Base-by-base conservation (phyloP, 148 eudicot species). In the Dianthus caryophyllus region DNA sequence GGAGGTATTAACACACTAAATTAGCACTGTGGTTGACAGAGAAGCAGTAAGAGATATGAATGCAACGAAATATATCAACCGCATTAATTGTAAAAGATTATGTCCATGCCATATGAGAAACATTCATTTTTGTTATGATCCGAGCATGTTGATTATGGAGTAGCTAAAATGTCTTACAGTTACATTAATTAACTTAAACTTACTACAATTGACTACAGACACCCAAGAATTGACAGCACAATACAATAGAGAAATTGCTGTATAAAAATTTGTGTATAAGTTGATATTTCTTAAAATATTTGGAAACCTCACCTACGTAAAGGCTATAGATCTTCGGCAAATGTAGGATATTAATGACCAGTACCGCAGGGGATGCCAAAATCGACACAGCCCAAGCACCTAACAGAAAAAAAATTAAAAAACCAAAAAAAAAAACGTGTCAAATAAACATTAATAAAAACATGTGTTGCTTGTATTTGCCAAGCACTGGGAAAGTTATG, bases 371-470 rank as follows among this genome's bases (percentile, higher is more conserved):
- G 61, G 88, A 86, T 61, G 97, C 86, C 79, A 85, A 75, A 67
- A 79, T 49, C 41, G 97, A 86, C 59, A 94, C 93, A 66, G 86
- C 51, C 76, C 86, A 73, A 63, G 99, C 87, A 84, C 99, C 99
- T 94, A 57, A 31, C 63, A 68, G 24, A 31, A 57, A 7, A 20
- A 25, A 61, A n/a, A n/a, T n/a, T n/a, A 31, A 21, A 8, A 61
- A 10, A 55, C 36, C 36, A n/a, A n/a, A n/a, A n/a, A n/a, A n/a
- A n/a, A n/a, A n/a, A 72, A 4, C 51, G 27, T 4, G 56, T 44
- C 43, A 55, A 1, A 10, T 47, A 22, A 33, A 59, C 11, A 18
- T 9, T 26, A n/a, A 46, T 14, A 17, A 24, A 33, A 49, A 21
- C 38, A 47, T 46, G 49, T 53, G 71, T 10, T 11, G 14, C 8